phyloP scores from a whole-genome alignment of 2,329 filamentous ascomycete species.

The Colletotrichum sp. region DNA sequence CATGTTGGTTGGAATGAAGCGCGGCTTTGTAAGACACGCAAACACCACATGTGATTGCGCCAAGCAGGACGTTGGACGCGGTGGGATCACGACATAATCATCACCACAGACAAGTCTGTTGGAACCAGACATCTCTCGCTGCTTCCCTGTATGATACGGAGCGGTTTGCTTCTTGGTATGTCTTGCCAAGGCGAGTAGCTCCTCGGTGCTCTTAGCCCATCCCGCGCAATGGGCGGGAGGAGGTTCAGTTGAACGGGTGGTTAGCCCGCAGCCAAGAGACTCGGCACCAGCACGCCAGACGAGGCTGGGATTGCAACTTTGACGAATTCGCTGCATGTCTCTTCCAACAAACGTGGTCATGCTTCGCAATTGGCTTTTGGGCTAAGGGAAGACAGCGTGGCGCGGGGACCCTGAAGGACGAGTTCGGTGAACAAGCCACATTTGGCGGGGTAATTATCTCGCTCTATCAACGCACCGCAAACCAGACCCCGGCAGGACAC shows the following conservation, averaged over 20 bases:
- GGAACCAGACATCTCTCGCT: not conserved
- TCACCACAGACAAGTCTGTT: not conserved
- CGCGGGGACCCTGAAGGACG: constrained; percentile 3
- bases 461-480: not conserved
- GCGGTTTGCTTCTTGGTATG: not conserved
- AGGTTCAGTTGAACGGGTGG: not conserved
- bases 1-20: not conserved
- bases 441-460: constrained; percentile 13
- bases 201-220: not conserved
- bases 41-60: not conserved
- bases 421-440: constrained; percentile 9
- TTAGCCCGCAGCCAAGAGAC: constrained; percentile 16
- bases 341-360: not conserved
- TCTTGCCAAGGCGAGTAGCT: not conserved
- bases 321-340: not conserved
- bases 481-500: not conserved
- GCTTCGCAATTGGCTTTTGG: not conserved
- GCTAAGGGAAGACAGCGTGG: not conserved
- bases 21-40: not conserved
- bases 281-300: constrained; percentile 20
- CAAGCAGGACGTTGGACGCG: not conserved
- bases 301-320: constrained; percentile 20
- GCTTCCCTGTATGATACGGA: not conserved
- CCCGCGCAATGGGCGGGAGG: not conserved
- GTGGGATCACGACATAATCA: not conserved